Evolutionary conservation across 306 rosid species (phyloP).

Genomic region (Senna siamea): DNA sequence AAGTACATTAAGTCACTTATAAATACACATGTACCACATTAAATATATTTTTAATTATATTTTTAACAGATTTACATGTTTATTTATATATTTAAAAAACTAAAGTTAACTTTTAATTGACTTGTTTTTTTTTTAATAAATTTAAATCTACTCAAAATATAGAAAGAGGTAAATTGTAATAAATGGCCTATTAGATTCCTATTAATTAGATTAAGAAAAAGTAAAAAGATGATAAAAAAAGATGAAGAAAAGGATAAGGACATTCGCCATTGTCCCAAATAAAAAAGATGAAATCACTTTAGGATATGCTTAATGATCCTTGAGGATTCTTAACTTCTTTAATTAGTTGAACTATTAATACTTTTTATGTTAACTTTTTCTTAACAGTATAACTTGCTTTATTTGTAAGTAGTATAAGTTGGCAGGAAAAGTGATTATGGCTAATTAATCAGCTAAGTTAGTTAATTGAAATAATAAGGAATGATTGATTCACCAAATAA

Average conservation of each 20-base stretch:
- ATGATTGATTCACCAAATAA: not conserved
- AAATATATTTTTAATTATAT: too few relatives aligned
- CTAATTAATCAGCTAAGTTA: not conserved
- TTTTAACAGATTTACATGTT: too few relatives aligned
- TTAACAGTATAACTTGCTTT: not conserved
- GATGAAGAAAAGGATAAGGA: constrained; percentile 7
- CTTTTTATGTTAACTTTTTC: too few relatives aligned
- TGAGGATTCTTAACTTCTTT: not conserved
- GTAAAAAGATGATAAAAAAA: not conserved
- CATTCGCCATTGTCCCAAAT: not conserved
- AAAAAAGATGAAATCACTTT: constrained; percentile 10
- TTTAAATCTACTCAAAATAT: not conserved
- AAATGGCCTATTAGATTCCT: not conserved
- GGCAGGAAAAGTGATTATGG: not conserved
- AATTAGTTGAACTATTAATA: not conserved
- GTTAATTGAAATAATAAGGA: not conserved
- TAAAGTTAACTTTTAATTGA: too few relatives aligned
- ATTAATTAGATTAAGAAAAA: too few relatives aligned
- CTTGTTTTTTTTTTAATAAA: too few relatives aligned
- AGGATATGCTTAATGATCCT: constrained; percentile 1
- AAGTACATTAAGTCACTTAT: too few relatives aligned
- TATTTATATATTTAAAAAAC: too few relatives aligned
- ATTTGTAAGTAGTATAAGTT: not conserved
- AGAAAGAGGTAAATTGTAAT: not conserved
- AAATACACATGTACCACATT: not conserved